Evolutionary conservation across 495 filamentous ascomycete species (phyloP).

Genomic region (Aspergillus homomorphus): DNA sequence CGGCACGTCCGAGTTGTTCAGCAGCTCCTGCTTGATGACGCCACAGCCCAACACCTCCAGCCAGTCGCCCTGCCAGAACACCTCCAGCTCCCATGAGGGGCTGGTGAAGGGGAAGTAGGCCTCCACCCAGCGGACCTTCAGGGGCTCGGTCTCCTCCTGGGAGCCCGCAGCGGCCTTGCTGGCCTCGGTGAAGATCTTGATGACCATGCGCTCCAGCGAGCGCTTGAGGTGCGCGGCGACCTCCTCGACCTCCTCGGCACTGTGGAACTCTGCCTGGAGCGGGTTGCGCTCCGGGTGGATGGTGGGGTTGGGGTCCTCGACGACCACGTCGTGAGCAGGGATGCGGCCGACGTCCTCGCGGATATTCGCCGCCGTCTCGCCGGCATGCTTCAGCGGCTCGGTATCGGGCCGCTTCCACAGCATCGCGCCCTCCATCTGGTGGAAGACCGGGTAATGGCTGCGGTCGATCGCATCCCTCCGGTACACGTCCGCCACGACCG

Average conservation of each 20-base stretch:
- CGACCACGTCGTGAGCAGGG: conserved; percentile 66
- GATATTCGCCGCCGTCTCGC: conserved; percentile 45
- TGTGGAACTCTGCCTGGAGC: conserved; percentile 68
- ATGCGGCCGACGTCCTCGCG: conserved; percentile 62
- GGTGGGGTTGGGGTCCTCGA: conserved; percentile 82
- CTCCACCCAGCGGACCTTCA: conserved; percentile 90
- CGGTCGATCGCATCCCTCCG: conserved; percentile 91
- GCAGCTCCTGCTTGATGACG: conserved; percentile 77
- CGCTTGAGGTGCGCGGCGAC: conserved; percentile 83
- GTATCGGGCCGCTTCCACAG: conserved; percentile 77
- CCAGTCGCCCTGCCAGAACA: conserved; percentile 93
- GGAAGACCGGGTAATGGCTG: conserved; percentile 93
- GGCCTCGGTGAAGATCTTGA: conserved; percentile 81
- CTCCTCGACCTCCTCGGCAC: conserved; percentile 72
- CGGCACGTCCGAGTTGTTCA: conserved; percentile 71
- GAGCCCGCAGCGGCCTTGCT: conserved; percentile 59
- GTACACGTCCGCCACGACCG: conserved; percentile 95
- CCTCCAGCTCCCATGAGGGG: conserved; percentile 93
- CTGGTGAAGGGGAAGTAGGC: conserved; percentile 95
- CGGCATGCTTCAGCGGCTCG: conserved; percentile 50
- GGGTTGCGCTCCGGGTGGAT: conserved; percentile 80
- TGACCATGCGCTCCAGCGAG: conserved; percentile 83
- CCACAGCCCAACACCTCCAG: conserved; percentile 92
- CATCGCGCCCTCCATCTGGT: conserved; percentile 95
- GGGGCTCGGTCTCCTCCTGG: conserved; percentile 55